Conservation (phyloP, 306 rosid genomes). For the Fagus sylvatica region DNA sequence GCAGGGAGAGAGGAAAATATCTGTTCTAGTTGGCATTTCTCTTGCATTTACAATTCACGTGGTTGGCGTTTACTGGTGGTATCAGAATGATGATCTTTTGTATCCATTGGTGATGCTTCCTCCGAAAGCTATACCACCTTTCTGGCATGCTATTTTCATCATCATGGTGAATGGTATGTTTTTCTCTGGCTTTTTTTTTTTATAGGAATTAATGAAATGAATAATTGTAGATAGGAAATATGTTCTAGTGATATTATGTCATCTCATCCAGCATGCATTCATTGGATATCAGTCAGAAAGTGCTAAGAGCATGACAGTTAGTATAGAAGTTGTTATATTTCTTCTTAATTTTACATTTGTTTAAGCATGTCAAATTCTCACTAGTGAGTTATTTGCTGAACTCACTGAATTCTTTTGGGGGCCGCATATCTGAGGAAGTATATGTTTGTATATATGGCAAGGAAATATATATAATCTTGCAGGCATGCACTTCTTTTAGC, state of each 20-base stretch:
- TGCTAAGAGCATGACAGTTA: background rate
- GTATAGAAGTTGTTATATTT: background rate
- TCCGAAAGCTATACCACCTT: constrained; percentile 86
- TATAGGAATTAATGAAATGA: background rate
- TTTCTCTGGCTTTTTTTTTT: constrained; percentile 10
- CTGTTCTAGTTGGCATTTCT: constrained; percentile 66
- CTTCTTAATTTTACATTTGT: background rate
- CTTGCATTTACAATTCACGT: constrained; percentile 79
- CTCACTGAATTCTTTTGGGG: background rate
- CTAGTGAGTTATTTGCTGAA: background rate
- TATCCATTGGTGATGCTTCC: constrained; percentile 91
- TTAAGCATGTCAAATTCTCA: background rate
- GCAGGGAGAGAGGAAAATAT: constrained; percentile 96
- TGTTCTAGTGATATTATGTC: background rate
- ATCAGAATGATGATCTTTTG: constrained; percentile 81
- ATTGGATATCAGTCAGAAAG: background rate
- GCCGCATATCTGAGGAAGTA: background rate
- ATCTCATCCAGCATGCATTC: background rate
- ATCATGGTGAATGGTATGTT: constrained; percentile 88
- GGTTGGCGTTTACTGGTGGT: constrained; percentile 95
- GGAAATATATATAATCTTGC: background rate
- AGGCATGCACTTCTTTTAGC: background rate
- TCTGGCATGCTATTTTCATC: constrained; percentile 93
- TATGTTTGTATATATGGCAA: background rate
- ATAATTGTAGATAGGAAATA: background rate